These are phyloP conservation scores for Betula pendula DNA, from an alignment of 306 rosid genomes.

Conservation along the genomic window DNA sequence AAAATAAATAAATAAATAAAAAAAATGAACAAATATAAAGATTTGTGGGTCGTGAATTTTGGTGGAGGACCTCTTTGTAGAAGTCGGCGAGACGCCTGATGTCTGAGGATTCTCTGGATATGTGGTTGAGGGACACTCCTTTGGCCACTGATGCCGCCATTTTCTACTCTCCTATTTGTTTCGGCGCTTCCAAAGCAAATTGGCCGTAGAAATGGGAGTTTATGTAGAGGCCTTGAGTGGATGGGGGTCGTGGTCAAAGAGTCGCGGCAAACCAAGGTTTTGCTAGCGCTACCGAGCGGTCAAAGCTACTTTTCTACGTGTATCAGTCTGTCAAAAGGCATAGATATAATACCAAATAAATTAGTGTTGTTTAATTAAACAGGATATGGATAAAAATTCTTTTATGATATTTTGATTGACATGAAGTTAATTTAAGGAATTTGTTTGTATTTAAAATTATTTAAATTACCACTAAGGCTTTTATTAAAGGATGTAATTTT, in stretches of 20 bases:
- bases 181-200: not conserved
- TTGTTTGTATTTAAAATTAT: no score
- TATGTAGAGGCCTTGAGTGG: not conserved
- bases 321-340: no score
- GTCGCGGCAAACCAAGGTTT: not conserved
- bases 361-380: no score
- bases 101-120: conserved; percentile 74
- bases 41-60: not conserved
- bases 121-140: conserved; percentile 56
- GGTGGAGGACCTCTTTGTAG: conserved; percentile 55
- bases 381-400: no score
- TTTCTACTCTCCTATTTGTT: not conserved
- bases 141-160: conserved; percentile 45
- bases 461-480: no score
- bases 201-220: not conserved
- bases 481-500: no score
- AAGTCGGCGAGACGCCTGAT: conserved; percentile 69
- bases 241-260: not conserved
- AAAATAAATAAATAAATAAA: not conserved
- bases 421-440: no score
- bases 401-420: no score
- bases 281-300: not conserved
- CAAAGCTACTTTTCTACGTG: no score
- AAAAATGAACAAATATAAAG: not conserved
- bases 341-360: no score